Evolutionary conservation across 2,329 filamentous ascomycete species (phyloP), one percentile per base, ranked within the genome.

Genomic region (Aureobasidium sp.): DNA sequence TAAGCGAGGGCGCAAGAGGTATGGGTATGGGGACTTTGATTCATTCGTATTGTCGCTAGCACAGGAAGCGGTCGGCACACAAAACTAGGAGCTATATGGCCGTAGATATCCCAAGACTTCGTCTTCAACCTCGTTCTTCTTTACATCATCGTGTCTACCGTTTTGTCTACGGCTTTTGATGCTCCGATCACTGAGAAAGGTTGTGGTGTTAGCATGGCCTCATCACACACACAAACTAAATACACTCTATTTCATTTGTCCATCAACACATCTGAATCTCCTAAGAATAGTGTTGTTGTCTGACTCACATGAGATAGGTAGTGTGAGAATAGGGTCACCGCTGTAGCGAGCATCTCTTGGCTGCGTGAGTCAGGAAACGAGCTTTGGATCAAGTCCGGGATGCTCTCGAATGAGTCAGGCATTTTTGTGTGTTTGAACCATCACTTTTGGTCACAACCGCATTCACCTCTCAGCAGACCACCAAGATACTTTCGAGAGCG

Each of bases 401-500:
- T 45, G 29, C 11, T 16, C 32, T 37, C 16, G 11, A 30, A 35
- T 50, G 45, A 49, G 24, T 24, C 35, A 34, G 16, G 17, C 48
- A 27, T 40, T 34, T 41, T 39, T 22, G n/a, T n/a, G n/a, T n/a
- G n/a, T n/a, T n/a, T 37, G 29, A n/a, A 24, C 6, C 21, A 16
- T 24, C 30, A 35, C 29, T 22, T 34, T 47, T n/a, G n/a, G 27
- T 34, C 16, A 29, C 37, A 24, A 34, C 41, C 21, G 48, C 27
- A 51, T 19, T 11, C 17, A 12, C 3, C 8, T 25, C 6, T 3
- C 16, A 8, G 7, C 25, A 51, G 37, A 41, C 25, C 24, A 21
- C n/a, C 71, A 77, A 73, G 66, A 77, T 77, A 74, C 74, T 77
- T 63, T 69, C 71, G 63, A 67, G 72, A 67, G 63, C 64, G 63